Evolutionary conservation across 331 rosid species (phyloP).

Genomic region (Erythrophleum ivorense): DNA sequence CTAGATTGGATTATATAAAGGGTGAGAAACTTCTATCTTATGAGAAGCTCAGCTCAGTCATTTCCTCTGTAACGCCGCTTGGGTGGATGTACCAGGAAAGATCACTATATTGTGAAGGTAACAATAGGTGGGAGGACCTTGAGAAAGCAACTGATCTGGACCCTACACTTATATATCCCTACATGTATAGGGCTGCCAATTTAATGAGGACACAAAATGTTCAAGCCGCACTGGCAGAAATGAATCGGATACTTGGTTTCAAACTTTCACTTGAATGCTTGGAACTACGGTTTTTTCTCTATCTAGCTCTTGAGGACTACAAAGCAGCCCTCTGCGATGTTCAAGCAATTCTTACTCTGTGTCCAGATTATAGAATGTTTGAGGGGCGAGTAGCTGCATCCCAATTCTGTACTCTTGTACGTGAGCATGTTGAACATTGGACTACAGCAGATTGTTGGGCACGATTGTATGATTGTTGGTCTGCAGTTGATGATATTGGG

Average conservation of each 20-base stretch:
- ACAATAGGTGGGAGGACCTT: constrained; percentile 75
- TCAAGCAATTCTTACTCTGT: constrained; percentile 87
- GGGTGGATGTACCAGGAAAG: constrained; percentile 98
- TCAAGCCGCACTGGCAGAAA: constrained; percentile 83
- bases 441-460: constrained; percentile 96
- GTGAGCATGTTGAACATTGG: constrained; percentile 89
- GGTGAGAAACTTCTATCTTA: constrained; percentile 74
- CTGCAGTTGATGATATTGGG: constrained; percentile 94
- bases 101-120: constrained; percentile 76
- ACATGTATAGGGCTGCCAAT: constrained; percentile 81
- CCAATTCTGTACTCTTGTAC: constrained; percentile 83
- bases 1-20: constrained; percentile 65
- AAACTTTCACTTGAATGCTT: constrained; percentile 93
- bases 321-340: constrained; percentile 84
- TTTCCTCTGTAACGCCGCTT: constrained; percentile 62
- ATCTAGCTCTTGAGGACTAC: constrained; percentile 87
- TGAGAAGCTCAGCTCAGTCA: constrained; percentile 71
- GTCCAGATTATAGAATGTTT: constrained; percentile 84
- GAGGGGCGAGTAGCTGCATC: constrained; percentile 93
- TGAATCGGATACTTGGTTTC: constrained; percentile 85
- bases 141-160: constrained; percentile 83
- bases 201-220: constrained; percentile 75
- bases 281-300: constrained; percentile 84
- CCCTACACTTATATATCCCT: constrained; percentile 90
- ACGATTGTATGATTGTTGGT: constrained; percentile 89